phyloP scores from a whole-genome alignment of 2,329 filamentous ascomycete genomes.

The Neopestalotiopsis rosae region DNA sequence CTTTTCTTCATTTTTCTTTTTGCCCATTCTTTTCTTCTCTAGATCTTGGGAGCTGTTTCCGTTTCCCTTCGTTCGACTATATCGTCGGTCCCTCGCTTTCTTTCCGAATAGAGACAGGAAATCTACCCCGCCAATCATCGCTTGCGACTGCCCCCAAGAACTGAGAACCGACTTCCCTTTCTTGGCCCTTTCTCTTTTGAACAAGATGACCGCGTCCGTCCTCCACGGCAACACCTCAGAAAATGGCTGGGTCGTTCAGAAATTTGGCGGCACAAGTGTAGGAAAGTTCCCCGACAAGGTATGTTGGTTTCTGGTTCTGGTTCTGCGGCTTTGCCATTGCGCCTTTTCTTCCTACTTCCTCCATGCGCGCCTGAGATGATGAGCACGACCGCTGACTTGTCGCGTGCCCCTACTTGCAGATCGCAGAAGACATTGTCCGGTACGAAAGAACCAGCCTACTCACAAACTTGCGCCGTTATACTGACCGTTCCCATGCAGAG shows the following conservation, averaged over 20 bases:
- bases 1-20: background rate
- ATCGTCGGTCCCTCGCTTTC: background rate
- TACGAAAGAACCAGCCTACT: slow-evolving; percentile 38
- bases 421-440: slow-evolving; percentile 74
- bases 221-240: slow-evolving; percentile 35
- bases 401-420: slow-evolving; percentile 37
- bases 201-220: slow-evolving; percentile 23
- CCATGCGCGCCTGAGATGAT: slow-evolving; percentile 21
- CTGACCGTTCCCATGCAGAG: slow-evolving; percentile 43
- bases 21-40: background rate
- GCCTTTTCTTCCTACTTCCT: background rate
- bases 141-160: background rate
- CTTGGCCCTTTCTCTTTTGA: background rate
- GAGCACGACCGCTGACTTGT: slow-evolving; percentile 1
- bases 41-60: background rate
- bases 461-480: background rate
- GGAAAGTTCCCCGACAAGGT: slow-evolving; percentile 86
- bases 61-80: background rate
- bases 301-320: slow-evolving; percentile 38
- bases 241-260: slow-evolving; percentile 84
- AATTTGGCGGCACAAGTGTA: slow-evolving; percentile 94
- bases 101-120: background rate
- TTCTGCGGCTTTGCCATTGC: slow-evolving; percentile 6
- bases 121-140: background rate
- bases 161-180: background rate